A percentile compares a stretch with the other conserved stretches of the same genome.
Evolutionary conservation across 441 rosid species (phyloP).

Genomic region (Syzygium malaccense): DNA sequence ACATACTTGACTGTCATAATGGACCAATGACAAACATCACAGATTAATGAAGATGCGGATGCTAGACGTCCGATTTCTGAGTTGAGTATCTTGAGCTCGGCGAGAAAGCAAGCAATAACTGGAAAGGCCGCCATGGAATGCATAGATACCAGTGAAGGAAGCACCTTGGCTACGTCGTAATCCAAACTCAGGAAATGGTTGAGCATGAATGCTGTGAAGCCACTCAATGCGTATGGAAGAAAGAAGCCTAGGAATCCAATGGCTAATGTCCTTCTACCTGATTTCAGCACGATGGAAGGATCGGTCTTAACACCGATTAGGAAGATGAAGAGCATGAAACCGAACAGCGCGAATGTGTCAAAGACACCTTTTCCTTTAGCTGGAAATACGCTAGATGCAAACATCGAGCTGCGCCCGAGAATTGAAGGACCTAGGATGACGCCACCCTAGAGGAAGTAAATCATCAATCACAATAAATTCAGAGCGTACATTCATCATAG

Average conservation of each 20-base stretch:
- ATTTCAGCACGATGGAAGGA: constrained; percentile 12
- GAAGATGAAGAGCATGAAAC: constrained; percentile 28
- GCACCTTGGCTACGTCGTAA: background rate
- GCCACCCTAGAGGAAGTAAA: constrained; percentile 23
- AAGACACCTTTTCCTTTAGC: constrained; percentile 8
- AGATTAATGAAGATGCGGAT: constrained; percentile 8
- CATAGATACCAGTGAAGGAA: background rate
- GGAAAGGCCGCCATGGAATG: constrained; percentile 16
- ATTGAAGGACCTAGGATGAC: constrained; percentile 33
- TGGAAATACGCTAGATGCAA: constrained; percentile 19
- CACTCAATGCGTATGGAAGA: constrained; percentile 14
- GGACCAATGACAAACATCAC: constrained; percentile 11
- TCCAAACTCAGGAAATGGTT: constrained; percentile 8
- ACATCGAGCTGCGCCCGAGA: constrained; percentile 14
- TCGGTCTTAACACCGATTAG: constrained; percentile 30
- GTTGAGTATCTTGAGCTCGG: constrained; percentile 10
- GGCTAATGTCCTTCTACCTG: constrained; percentile 21
- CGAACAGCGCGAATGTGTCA: constrained; percentile 23
- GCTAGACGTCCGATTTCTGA: constrained; percentile 15
- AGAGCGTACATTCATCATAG: background rate
- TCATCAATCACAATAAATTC: background rate
- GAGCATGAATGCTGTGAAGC: constrained; percentile 6
- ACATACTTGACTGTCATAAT: background rate
- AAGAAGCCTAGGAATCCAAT: constrained; percentile 28
- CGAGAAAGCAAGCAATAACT: constrained; percentile 10